Conservation (phyloP, 371 early-diverging fungal species). For the Synchytrium microbalum region DNA sequence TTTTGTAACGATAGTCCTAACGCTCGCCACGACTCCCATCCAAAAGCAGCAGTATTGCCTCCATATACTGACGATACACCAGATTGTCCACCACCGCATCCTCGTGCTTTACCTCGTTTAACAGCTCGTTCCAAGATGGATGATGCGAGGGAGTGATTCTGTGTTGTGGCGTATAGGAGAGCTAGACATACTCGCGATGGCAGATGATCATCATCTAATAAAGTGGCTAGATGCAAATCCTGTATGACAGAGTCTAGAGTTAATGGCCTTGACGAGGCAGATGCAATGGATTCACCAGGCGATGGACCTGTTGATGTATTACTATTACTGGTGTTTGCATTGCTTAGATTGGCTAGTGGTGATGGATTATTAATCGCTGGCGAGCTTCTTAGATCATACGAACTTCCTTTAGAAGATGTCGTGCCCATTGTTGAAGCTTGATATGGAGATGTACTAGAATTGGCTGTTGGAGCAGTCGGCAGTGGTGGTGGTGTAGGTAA, state of each 20-base stretch:
- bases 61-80: conserved; percentile 32
- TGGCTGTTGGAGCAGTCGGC: neutral
- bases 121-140: conserved; percentile 32
- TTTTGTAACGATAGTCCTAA: conserved; percentile 22
- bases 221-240: conserved; percentile 19
- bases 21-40: conserved; percentile 33
- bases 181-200: conserved; percentile 33
- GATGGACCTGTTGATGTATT: no score
- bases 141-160: conserved; percentile 24
- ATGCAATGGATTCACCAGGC: no score
- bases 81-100: conserved; percentile 25
- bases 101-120: conserved; percentile 29
- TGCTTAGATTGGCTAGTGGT: neutral
- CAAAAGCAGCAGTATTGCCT: conserved; percentile 29
- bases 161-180: conserved; percentile 17
- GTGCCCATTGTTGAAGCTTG: neutral
- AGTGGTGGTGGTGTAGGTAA: conserved; percentile 9
- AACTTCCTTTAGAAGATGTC: neutral
- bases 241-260: conserved; percentile 22
- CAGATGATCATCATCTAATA: conserved; percentile 36
- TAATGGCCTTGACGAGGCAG: neutral
- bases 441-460: neutral
- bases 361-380: no score
- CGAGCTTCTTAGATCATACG: neutral
- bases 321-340: neutral